Conservation (phyloP, 352 stramenopile species). For the Phytophthora syringae region DNA sequence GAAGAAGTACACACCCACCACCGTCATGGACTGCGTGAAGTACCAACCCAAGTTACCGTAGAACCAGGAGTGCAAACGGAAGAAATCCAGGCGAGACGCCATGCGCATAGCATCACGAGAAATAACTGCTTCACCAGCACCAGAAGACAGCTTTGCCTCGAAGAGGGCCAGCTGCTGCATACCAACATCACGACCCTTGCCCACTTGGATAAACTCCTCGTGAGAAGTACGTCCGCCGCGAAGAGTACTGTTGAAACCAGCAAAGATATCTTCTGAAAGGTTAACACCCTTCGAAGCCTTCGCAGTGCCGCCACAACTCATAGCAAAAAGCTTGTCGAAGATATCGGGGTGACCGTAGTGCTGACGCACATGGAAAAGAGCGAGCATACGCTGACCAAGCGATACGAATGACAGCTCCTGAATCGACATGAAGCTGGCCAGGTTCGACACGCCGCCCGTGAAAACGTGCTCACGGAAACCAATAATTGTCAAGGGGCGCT, state of each 20-base stretch:
- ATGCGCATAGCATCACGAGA: constrained; percentile 85
- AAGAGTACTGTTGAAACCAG: constrained; percentile 84
- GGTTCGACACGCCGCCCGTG: constrained; percentile 81
- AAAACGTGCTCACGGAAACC: constrained; percentile 93
- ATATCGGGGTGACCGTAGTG: constrained; percentile 91
- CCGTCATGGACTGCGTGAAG: constrained; percentile 83
- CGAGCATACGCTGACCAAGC: constrained; percentile 85
- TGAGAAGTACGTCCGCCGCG: constrained; percentile 82
- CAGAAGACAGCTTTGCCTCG: constrained; percentile 87
- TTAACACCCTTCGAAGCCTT: constrained; percentile 91
- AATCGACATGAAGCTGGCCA: constrained; percentile 89
- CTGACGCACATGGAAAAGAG: constrained; percentile 79
- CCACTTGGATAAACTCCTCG: constrained; percentile 90
- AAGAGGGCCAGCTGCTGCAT: constrained; percentile 90
- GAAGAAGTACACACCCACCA: constrained; percentile 86
- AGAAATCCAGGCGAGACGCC: constrained; percentile 87
- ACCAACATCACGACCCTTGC: constrained; percentile 88
- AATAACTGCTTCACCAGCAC: constrained; percentile 81
- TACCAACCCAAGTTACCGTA: constrained; percentile 92
- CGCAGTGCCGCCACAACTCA: constrained; percentile 85
- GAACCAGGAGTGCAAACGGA: constrained; percentile 91
- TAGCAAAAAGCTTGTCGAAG: constrained; percentile 89
- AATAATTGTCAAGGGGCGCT: constrained; percentile 82
- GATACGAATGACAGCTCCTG: constrained; percentile 90
- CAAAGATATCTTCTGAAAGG: constrained; percentile 91